phyloP scores from a whole-genome alignment of 108 stramenopile species.

The Poteriospumella lacustris region DNA sequence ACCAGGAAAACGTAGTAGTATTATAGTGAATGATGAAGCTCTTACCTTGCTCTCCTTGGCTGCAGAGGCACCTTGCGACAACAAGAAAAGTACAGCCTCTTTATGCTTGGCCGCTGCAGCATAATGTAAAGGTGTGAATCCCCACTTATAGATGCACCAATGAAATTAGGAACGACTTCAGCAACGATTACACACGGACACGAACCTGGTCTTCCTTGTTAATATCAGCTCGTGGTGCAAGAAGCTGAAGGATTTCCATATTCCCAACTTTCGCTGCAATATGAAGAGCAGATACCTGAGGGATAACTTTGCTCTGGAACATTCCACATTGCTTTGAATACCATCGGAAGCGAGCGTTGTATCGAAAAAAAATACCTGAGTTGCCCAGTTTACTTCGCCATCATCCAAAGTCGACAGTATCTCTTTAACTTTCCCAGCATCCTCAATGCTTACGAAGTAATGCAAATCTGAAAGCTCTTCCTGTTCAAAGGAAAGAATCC shows the following conservation, averaged over 20 bases:
- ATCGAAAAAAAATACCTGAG: too few species aligned
- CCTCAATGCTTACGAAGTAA: too few species aligned
- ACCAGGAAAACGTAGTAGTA: neutral
- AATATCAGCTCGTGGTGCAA: neutral
- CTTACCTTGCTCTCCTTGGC: neutral
- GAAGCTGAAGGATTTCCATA: neutral
- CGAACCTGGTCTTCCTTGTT: conserved; percentile 4
- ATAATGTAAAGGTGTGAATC: conserved; percentile 30
- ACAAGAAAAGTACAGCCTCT: neutral
- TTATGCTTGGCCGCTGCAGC: neutral
- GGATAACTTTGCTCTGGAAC: neutral
- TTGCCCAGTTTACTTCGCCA: too few species aligned
- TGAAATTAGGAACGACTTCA: neutral
- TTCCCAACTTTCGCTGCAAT: neutral
- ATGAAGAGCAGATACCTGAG: neutral
- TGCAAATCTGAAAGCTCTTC: too few species aligned
- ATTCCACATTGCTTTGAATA: too few species aligned
- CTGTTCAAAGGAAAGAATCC: too few species aligned
- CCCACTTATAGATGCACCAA: conserved; percentile 11
- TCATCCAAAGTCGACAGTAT: too few species aligned
- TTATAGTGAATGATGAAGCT: neutral
- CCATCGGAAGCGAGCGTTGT: too few species aligned
- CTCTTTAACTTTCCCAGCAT: too few species aligned
- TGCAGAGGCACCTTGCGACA: conserved; percentile 11
- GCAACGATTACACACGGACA: neutral